Base-by-base conservation (phyloP, 2,329 filamentous ascomycete genomes). In the Microsporum audouinii region DNA sequence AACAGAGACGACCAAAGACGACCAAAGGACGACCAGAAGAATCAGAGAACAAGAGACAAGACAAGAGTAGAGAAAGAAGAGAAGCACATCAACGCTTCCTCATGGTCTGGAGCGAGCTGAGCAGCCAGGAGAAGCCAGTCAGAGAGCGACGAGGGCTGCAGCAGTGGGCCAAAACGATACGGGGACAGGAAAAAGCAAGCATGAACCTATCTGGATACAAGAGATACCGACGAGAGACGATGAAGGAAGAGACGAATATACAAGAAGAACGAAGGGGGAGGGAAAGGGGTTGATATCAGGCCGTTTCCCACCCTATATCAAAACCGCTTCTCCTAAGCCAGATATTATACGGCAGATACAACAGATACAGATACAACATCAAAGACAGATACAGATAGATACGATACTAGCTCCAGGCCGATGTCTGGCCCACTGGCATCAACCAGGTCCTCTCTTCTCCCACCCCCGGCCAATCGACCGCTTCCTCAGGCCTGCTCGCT, bases 391-490 rank as follows among this genome's bases (percentile, higher is more conserved):
- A 36, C 34, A 5, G 34, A 17, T 10, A 51, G 45, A 51, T 51
- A 51, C 45, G 45, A 51, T 51, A 51, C 45, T 51, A 51, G 45
- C 39, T 43, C 39, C 39, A 43, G 17, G 39, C 38, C 39, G 27
- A 27, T 51, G 45, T n/a, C 49, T 53, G 27, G 49, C 31, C 49
- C 49, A 51, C 45, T 17, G 27, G 49, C 49, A 53, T 53, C 45
- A 31, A 53, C 49, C 49, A 53, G 49, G 49, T 31, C 45, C 45
- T 51, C 23, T n/a, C 39, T 43, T 43, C 39, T 43, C 39, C 39
- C 45, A 34, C 27, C 49, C 49, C 49, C 49, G 49, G 49, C 49
- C 49, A 53, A 53, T 53, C 49, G 49, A 53, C 27, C 49, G 49
- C 27, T 53, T 23, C 27, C 27, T n/a, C 49, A 31, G 49, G 49